Conservation (phyloP, 2,329 filamentous ascomycete genomes). For the Ophiobolus disseminans region DNA sequence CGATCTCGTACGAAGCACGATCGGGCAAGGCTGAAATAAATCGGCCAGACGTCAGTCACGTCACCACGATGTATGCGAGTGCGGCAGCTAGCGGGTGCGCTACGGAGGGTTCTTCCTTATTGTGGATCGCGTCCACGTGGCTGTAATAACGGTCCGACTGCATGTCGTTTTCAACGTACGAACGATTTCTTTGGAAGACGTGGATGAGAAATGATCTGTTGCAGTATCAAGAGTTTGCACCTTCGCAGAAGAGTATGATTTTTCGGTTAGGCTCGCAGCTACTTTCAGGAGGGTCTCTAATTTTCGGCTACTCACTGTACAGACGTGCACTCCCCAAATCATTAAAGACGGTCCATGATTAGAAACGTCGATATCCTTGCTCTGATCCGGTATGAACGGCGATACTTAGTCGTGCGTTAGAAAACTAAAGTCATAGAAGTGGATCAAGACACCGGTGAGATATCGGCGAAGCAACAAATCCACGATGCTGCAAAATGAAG, state of each 20-base stretch:
- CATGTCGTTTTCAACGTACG: neutral
- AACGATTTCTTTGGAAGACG: neutral
- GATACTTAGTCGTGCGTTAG: constrained; percentile 1
- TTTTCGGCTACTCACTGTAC: too few relatives aligned
- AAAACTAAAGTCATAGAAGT: constrained; percentile 18
- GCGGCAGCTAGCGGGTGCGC: constrained; percentile 5
- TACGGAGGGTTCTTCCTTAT: constrained; percentile 2
- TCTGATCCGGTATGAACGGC: constrained; percentile 6
- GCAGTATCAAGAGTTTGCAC: too few relatives aligned
- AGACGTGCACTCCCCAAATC: too few relatives aligned
- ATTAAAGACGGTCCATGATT: too few relatives aligned
- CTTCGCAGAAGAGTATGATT: too few relatives aligned
- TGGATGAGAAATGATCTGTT: too few relatives aligned
- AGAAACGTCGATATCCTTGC: neutral
- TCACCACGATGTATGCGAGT: too few relatives aligned
- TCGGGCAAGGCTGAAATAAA: too few relatives aligned
- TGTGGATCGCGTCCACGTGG: neutral
- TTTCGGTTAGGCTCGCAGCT: too few relatives aligned
- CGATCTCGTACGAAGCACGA: too few relatives aligned
- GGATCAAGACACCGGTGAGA: constrained; percentile 27
- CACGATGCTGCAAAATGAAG: constrained; percentile 15
- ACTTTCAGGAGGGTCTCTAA: too few relatives aligned
- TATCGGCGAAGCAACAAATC: constrained; percentile 35
- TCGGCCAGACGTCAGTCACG: too few relatives aligned
- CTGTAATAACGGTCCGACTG: neutral